Base-by-base conservation (phyloP, 2,329 filamentous ascomycete species). In the Tolypocladium guangdongense region DNA sequence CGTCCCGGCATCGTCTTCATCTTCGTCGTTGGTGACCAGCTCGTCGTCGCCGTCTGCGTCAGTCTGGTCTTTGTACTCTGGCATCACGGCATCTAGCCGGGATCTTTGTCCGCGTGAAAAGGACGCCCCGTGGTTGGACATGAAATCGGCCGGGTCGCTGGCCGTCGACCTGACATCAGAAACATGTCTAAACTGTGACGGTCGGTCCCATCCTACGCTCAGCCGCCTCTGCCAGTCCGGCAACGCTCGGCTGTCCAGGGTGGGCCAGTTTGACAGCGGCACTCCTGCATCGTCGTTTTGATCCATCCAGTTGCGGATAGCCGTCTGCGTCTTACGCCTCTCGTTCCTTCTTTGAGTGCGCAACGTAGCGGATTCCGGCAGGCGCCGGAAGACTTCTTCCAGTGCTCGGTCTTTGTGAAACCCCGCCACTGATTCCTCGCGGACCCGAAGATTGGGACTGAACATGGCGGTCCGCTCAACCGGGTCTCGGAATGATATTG, bases 31-130 rank as follows among this genome's bases (percentile, higher is more conserved):
- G 4, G 87, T 91, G 14, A 88, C 79, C n/a, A 91, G 74, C 67
- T 96, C 91, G 62, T 96, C 91, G 62, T 96, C 91, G 0, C 90
- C 89, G 64, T 95, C 90, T 7, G 85, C 88, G 62, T 93, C 89
- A 0, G 88, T 90, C 54, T 90, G 83, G 46, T 80, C 77, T 58
- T 78, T 78, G 50, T 75, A 71, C 27, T 73, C 62, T 66, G 73
- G 58, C 24, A 60, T 56, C 41, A 68, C 57, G 33, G 59, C 56
- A 4, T 60, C 54, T n/a, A 63, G 41, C 16, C 68, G 77, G 71
- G 41, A 74, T 58, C 55, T 77, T 67, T 54, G 74, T 65, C 59
- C 62, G 35, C 50, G 60, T 41, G 61, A 54, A 33, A 64, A 54
- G 3, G 62, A 60, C 55, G 63, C 72, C 62, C 68, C 77, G 66